Evolutionary conservation across 805 yeast species (phyloP).

Genomic region (Saccharomycopsis sp.): DNA sequence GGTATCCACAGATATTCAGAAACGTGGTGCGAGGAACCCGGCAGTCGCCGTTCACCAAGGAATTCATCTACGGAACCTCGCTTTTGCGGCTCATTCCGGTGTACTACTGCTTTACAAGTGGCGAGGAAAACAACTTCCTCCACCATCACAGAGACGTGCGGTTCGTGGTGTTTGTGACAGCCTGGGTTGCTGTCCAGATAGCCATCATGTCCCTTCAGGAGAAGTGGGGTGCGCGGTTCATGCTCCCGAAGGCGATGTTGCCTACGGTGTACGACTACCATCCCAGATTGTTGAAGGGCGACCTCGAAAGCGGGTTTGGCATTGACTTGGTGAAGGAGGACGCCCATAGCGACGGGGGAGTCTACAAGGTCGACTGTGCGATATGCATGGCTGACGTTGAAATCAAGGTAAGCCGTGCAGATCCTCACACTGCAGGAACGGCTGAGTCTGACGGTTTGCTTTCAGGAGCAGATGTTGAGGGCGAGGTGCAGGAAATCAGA

Average conservation of each 20-base stretch:
- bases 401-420: slow-evolving; percentile 36
- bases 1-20: slow-evolving; percentile 86
- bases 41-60: slow-evolving; percentile 57
- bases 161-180: slow-evolving; percentile 39
- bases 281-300: slow-evolving; percentile 51
- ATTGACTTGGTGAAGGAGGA: slow-evolving; percentile 38
- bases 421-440: slow-evolving; percentile 16
- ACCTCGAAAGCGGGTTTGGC: slow-evolving; percentile 57
- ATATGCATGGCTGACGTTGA: slow-evolving; percentile 83
- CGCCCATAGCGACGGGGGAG: slow-evolving; percentile 25
- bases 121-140: slow-evolving; percentile 47
- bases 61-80: slow-evolving; percentile 65
- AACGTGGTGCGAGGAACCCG: slow-evolving; percentile 65
- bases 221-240: slow-evolving; percentile 71
- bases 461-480: slow-evolving; percentile 19
- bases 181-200: slow-evolving; percentile 61
- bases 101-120: slow-evolving; percentile 46
- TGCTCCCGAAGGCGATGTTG: slow-evolving; percentile 63
- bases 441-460: slow-evolving; percentile 22
- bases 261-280: slow-evolving; percentile 87
- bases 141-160: slow-evolving; percentile 57
- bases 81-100: slow-evolving; percentile 58
- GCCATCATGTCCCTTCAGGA: slow-evolving; percentile 54
- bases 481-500: background rate
- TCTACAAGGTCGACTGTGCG: slow-evolving; percentile 67